Conservation (phyloP, 352 stramenopile species). For the Detonula confervacea region DNA sequence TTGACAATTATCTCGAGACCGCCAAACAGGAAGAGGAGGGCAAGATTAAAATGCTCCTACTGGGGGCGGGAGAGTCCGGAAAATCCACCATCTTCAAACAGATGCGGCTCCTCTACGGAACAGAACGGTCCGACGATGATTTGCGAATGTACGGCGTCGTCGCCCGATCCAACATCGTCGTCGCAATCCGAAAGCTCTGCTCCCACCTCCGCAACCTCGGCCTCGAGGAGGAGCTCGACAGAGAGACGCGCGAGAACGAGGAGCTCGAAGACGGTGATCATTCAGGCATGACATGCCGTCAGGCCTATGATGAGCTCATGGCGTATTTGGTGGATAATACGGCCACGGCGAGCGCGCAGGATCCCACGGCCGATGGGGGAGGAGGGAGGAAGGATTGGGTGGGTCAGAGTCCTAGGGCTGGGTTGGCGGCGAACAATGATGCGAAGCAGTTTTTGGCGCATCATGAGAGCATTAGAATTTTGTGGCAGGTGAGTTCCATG, state of each 20-base stretch:
- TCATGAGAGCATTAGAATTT: constrained; percentile 75
- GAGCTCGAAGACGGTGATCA: constrained; percentile 40
- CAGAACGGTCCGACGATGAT: constrained; percentile 72
- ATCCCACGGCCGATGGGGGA: constrained; percentile 19
- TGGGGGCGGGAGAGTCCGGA: constrained; percentile 93
- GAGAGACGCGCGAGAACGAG: constrained; percentile 56
- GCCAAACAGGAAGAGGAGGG: constrained; percentile 71
- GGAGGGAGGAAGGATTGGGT: constrained; percentile 85
- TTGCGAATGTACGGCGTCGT: constrained; percentile 82
- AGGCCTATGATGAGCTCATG: constrained; percentile 80
- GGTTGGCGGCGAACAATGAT: constrained; percentile 80
- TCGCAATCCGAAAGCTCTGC: constrained; percentile 77
- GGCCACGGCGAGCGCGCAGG: constrained; percentile 39
- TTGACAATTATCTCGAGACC: constrained; percentile 41
- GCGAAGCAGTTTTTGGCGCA: constrained; percentile 81
- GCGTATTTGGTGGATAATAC: constrained; percentile 81
- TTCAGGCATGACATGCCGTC: constrained; percentile 59
- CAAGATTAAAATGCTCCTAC: constrained; percentile 95
- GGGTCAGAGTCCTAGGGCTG: constrained; percentile 73
- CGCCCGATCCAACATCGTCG: constrained; percentile 78
- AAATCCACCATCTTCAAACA: constrained; percentile 93
- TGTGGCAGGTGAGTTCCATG: constrained; percentile 86
- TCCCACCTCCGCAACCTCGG: constrained; percentile 66
- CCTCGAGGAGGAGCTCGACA: constrained; percentile 67
- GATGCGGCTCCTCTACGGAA: constrained; percentile 85